Percentiles rank a stretch among this genome's conserved stretches.
These are phyloP conservation scores for Chalciporus piperatus DNA, from an alignment of 768 basidiomycete genomes.

Conservation along the genomic window DNA sequence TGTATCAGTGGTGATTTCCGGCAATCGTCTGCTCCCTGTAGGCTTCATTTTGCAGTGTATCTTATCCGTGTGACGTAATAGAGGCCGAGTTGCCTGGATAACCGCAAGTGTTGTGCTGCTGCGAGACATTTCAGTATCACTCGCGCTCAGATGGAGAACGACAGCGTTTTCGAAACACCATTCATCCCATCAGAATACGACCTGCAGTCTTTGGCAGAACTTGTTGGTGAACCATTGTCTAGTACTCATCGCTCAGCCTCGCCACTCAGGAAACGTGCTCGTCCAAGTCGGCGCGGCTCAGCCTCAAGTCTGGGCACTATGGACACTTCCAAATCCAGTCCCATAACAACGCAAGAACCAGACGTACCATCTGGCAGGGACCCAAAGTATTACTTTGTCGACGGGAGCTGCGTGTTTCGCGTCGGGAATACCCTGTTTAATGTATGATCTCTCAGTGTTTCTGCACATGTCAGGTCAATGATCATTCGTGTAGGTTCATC, in stretches of 20 bases:
- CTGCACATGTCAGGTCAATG: not conserved
- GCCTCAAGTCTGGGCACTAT: not conserved
- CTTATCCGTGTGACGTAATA: not conserved
- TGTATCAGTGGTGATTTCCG: too few relatives aligned
- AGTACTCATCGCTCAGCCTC: conserved; percentile 9
- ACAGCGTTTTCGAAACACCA: conserved; percentile 6
- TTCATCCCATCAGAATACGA: conserved; percentile 24
- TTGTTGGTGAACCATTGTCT: conserved; percentile 1
- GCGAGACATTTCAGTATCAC: not conserved
- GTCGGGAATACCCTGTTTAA: conserved; percentile 69
- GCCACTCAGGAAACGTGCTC: conserved; percentile 9
- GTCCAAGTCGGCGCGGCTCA: conserved; percentile 5
- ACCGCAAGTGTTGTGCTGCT: not conserved
- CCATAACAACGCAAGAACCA: conserved; percentile 8
- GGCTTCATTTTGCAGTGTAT: too few relatives aligned
- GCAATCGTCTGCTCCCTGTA: too few relatives aligned
- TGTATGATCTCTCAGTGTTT: conserved; percentile 37
- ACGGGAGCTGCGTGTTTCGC: conserved; percentile 66
- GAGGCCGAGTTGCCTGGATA: not conserved
- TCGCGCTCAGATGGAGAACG: conserved; percentile 15
- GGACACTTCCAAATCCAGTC: not conserved
- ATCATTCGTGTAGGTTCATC: conserved; percentile 46
- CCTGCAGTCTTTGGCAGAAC: not conserved
- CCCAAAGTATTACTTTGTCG: conserved; percentile 58
- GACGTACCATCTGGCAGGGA: conserved; percentile 35